Percentiles rank a stretch among this genome's conserved stretches.
Evolutionary conservation across 2,329 filamentous ascomycete species (phyloP).

Genomic region (Myriosclerotinia curreyana): DNA sequence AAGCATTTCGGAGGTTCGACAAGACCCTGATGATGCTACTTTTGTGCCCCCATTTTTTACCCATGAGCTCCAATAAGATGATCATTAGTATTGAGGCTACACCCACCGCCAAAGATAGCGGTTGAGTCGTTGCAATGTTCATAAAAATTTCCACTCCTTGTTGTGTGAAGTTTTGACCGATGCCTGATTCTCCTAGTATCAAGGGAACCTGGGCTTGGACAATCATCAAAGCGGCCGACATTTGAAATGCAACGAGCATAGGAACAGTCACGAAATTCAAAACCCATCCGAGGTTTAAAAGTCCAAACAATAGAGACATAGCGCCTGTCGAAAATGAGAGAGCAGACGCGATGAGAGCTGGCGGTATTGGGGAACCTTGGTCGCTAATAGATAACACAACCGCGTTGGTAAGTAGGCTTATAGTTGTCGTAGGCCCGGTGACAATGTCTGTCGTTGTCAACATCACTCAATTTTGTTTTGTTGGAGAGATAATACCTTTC

Average conservation of each 20-base stretch:
- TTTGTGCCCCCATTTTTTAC: slow-evolving; percentile 3
- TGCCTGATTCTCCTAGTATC: slow-evolving; percentile 45
- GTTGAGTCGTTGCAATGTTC: slow-evolving; percentile 7
- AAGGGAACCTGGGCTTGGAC: slow-evolving; percentile 60
- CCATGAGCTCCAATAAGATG: slow-evolving; percentile 3
- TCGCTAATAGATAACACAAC: slow-evolving; percentile 52
- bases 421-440: slow-evolving; percentile 61
- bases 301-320: slow-evolving; percentile 56
- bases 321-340: slow-evolving; percentile 63
- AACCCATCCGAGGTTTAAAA: slow-evolving; percentile 62
- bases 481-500: slow-evolving; percentile 47
- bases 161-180: slow-evolving; percentile 28
- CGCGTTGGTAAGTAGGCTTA: slow-evolving; percentile 61
- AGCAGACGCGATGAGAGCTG: slow-evolving; percentile 52
- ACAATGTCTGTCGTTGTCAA: slow-evolving; percentile 51
- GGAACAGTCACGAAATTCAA: slow-evolving; percentile 65
- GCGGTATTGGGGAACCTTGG: slow-evolving; percentile 43
- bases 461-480: not conserved
- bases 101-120: slow-evolving; percentile 16
- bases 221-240: slow-evolving; percentile 63
- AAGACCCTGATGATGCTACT: slow-evolving; percentile 5
- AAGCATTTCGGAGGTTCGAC: slow-evolving; percentile 2
- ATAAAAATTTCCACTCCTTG: not conserved
- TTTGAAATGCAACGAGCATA: slow-evolving; percentile 63
- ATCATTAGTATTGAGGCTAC: not conserved